Evolutionary conservation across 352 stramenopile genomes (phyloP), one percentile per base, ranked within the genome.

Genomic region (Globisporangium acanthophoron): DNA sequence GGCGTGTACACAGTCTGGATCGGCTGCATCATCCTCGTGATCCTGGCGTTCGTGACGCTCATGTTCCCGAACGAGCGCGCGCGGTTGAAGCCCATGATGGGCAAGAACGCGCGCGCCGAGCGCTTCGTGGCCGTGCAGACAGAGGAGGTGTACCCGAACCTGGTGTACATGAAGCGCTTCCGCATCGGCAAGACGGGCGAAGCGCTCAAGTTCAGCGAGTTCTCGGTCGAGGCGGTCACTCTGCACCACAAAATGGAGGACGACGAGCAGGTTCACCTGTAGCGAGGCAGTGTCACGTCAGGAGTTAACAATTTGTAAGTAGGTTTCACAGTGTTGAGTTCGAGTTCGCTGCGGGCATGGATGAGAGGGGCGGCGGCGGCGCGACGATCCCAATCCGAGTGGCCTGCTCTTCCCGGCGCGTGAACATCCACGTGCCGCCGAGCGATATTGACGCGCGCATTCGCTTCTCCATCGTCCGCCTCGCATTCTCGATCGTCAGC

Each of bases 161-260:
- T 89, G 21, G 78, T 89, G 51, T 87, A 89, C 70, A 89, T 87
- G 69, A 89, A 89, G 62, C 79, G 79, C 54, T 85, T 89, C 45
- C 57, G 79, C 27, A 85, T 89, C 57, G 79, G 75, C 50, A 86
- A 87, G 54, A 85, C 76, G 33, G 77, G 76, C 33, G 77, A 89
- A 41, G 68, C 81, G 64, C 77, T 90, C 50, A 87, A 87, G 60
- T 84, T 90, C 52, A 73, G 72, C 56, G 77, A 90, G 67, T 90
- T 87, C 53, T 67, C 64, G 1, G 77, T 90, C 58, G 77, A 90
- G 48, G 74, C 77, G 2, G 78, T 85, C 31, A 65, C 62, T 8
- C 53, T 90, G 39, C 77, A 87, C 60, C 77, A 87, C 61, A 68
- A 74, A 41, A 87, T 87, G 76, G 79, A 89, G 37, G 71, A 85